Base-by-base conservation (phyloP, 2,329 filamentous ascomycete species). In the Hypocreales sp. region DNA sequence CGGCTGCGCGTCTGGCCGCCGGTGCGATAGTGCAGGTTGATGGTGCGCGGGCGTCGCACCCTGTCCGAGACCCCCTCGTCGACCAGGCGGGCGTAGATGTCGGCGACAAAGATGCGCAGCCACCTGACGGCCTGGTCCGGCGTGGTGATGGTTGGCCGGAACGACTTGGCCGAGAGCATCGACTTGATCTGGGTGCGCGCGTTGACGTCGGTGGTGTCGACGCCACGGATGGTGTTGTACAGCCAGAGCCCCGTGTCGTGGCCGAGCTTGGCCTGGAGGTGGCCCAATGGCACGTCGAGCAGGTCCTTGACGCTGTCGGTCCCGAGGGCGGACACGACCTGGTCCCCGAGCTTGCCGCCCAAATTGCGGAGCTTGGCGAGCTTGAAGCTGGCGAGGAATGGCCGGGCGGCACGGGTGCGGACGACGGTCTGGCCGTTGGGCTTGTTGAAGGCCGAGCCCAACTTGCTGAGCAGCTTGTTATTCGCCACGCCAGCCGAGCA, bases 81-180 rank as follows among this genome's bases (percentile, higher is more conserved):
- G 0, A 93, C 75, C 24, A 95, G 64, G 22, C 90, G 72, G 29
- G 81, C 77, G 51, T 79, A 90, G 27, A 98, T 92, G 47, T 98
- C 90, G 1, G 83, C 81, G 5, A 70, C 74, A 48, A 95, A 95
- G 29, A 98, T 94, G 8, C 77, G 67, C 21, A 98, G 60, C 90
- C 90, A 98, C 33, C 74, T 75, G 15, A 69, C 60, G 1, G 77
- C 87, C 47, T 92, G 81, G 14, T 90, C 82, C 12, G 70, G 57
- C 3, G 64, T 77, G 39, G 73, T 79, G 46, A 95, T 87, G 30
- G 67, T 72, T 0, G 90, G 90, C 15, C 81, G 67, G 44, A 98
- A 98, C 0, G 84, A 92, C 48, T 98, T 98, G 13, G 90, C 86
- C 2, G 84, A 94, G 10, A 95, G 62, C 86, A 98, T 95, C 11